Base-by-base conservation (phyloP, 257 asterid genomes). In the Salvia miltiorrhiza region DNA sequence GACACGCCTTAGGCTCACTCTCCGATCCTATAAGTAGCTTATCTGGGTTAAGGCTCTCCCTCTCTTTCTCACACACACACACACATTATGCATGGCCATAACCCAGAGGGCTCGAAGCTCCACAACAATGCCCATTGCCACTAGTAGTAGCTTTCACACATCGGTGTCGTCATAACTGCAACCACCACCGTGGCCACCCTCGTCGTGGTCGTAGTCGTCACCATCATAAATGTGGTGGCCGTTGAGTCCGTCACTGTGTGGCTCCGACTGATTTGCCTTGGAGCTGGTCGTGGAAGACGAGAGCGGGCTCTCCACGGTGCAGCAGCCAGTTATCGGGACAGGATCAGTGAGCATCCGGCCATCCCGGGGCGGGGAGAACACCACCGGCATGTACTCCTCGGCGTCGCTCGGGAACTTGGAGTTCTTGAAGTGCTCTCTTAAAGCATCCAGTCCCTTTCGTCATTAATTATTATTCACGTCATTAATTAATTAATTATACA, bases 401-500 rank as follows among this genome's bases (percentile, higher is more conserved):
- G 90, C 85, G 1, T 89, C 90, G 7, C 82, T 81, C 4, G 96
- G 99, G 83, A 94, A 94, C 83, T 89, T 94, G 3, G 99, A 94
- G 79, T 80, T 94, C 87, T 87, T 94, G 93, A 94, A 94, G 64
- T 94, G 99, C 33, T 91, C 98, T 61, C 87, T 85, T 75, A 94
- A 52, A 8, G 97, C 92, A 56, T 94, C 99, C 30, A 91, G 45
- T 12, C 99, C 99, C 98, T 72, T 21, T 11, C 23, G 10, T 30
- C 14, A 8, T 6, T 35, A 37, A 7, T 37, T 37, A 37, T 37
- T 28, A 8, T 2, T 14, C n/a, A 41, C 9, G 8, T 2, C 20
- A 19, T 4, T 11, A 66, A 10, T 43, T 37, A 54, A n/a, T n/a
- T n/a, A n/a, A 2, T 23, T 10, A 2, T 7, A 67, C 4, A 50